These are phyloP conservation scores for Musa schizocarpa DNA, from an alignment of 176 grass and related monocot species.

Conservation along the genomic window DNA sequence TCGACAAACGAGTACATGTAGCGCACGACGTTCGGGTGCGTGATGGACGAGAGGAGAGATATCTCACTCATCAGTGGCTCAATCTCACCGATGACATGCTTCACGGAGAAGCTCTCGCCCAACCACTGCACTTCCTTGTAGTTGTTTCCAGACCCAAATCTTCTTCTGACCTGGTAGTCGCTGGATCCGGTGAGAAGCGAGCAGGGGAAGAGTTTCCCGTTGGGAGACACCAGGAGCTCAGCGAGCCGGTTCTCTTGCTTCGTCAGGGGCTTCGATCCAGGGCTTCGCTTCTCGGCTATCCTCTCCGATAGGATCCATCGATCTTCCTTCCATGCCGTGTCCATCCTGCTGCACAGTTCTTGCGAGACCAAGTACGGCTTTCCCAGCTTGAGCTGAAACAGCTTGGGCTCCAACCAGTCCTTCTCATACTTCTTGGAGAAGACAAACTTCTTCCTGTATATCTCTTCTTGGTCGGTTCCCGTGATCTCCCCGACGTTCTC, in stretches of 20 bases:
- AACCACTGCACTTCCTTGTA: constrained; percentile 95
- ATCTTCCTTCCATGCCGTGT: constrained; percentile 76
- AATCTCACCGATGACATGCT: constrained; percentile 61
- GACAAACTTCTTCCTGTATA: constrained; percentile 27
- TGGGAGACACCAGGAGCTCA: constrained; percentile 49
- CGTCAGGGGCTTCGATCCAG: constrained; percentile 28
- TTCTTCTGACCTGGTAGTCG: constrained; percentile 65
- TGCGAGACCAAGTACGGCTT: constrained; percentile 38
- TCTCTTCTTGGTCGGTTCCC: constrained; percentile 38
- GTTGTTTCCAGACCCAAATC: constrained; percentile 28
- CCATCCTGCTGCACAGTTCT: constrained; percentile 40
- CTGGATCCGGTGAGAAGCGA: constrained; percentile 31
- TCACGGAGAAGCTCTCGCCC: constrained; percentile 64
- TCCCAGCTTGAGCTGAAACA: constrained; percentile 62
- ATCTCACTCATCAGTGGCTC: constrained; percentile 34
- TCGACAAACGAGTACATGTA: constrained; percentile 63
- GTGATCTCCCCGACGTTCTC: constrained; percentile 50
- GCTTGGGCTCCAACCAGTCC: constrained; percentile 52
- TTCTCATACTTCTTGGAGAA: constrained; percentile 63
- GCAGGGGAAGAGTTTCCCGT: constrained; percentile 42
- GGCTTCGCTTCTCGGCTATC: constrained; percentile 48
- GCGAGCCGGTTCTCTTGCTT: constrained; percentile 54
- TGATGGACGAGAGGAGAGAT: constrained; percentile 49
- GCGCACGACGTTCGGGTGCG: constrained; percentile 59
- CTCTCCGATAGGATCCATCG: constrained; percentile 55